Evolutionary conservation across 768 basidiomycete genomes (phyloP).

Genomic region (Pisolithus tinctorius): DNA sequence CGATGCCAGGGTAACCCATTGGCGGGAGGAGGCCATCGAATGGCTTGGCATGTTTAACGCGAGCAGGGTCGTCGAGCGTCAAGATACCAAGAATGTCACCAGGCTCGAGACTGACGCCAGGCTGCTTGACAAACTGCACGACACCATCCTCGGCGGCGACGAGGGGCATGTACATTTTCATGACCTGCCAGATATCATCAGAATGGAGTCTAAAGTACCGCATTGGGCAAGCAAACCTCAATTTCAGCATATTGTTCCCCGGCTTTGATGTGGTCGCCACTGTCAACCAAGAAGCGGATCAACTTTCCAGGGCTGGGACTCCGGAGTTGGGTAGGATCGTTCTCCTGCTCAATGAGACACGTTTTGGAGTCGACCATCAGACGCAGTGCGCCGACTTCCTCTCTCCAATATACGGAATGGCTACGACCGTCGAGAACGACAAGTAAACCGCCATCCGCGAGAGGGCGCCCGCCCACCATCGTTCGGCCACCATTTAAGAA

Average conservation of each 20-base stretch:
- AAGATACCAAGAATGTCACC: constrained; percentile 97
- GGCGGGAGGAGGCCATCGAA: constrained; percentile 90
- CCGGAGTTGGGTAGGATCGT: constrained; percentile 94
- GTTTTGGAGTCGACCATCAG: constrained; percentile 97
- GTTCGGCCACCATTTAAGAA: constrained; percentile 95
- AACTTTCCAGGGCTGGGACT: constrained; percentile 97
- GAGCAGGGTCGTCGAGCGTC: constrained; percentile 90
- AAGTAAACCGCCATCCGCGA: constrained; percentile 93
- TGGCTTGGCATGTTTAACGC: constrained; percentile 97
- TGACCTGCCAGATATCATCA: constrained; percentile 45
- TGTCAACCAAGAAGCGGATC: constrained; percentile 90
- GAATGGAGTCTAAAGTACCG: constrained; percentile 1
- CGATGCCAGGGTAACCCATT: constrained; percentile 79
- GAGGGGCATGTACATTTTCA: constrained; percentile 99
- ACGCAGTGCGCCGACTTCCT: constrained; percentile 91
- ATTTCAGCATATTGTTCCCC: constrained; percentile 98
- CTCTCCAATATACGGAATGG: constrained; percentile 97
- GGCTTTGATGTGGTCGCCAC: constrained; percentile 94
- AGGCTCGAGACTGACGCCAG: constrained; percentile 92
- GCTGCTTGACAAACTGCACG: constrained; percentile 95
- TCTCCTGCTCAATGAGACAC: constrained; percentile 98
- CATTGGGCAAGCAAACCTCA: constrained; percentile 51
- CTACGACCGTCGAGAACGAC: constrained; percentile 89
- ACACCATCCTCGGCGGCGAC: constrained; percentile 90
- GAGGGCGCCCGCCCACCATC: constrained; percentile 83